Evolutionary conservation across 192 early-diverging fungal genomes (phyloP).

Genomic region (Mortierella claussenii): DNA sequence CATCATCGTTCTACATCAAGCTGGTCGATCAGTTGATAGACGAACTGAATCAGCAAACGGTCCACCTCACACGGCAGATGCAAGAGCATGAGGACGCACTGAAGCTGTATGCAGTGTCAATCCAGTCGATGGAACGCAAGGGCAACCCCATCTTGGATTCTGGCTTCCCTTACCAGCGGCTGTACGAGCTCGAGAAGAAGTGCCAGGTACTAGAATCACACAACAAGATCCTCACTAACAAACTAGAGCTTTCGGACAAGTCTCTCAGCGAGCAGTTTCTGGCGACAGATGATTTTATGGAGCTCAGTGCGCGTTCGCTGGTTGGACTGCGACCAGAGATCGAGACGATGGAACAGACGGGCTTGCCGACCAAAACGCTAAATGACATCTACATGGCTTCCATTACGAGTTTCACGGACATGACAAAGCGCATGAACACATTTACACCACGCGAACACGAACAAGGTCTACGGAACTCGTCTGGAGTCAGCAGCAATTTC

Average conservation of each 20-base stretch:
- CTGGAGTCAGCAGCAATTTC: not conserved
- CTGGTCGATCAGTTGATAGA: constrained; percentile 34
- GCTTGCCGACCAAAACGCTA: constrained; percentile 20
- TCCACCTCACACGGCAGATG: constrained; percentile 16
- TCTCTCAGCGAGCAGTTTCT: constrained; percentile 36
- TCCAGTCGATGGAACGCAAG: constrained; percentile 26
- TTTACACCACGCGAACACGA: not conserved
- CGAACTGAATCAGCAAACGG: constrained; percentile 14
- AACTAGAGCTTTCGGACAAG: constrained; percentile 26
- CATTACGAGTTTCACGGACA: constrained; percentile 44
- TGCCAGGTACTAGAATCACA: constrained; percentile 40
- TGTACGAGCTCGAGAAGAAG: constrained; percentile 49
- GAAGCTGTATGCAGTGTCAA: constrained; percentile 39
- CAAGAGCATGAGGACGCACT: constrained; percentile 42
- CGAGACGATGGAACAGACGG: constrained; percentile 32
- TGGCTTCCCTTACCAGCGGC: constrained; percentile 28
- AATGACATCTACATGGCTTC: constrained; percentile 47
- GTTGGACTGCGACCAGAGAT: constrained; percentile 38
- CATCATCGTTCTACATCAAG: constrained; percentile 34
- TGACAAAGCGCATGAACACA: constrained; percentile 30
- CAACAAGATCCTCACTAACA: constrained; percentile 44
- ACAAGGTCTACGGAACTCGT: not conserved
- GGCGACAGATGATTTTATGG: constrained; percentile 49
- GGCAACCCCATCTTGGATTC: constrained; percentile 9
- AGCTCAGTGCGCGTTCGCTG: constrained; percentile 35